Evolutionary conservation across 768 basidiomycete species (phyloP), one percentile per base, ranked within the genome.

Genomic region (Boletus rubescentipes): DNA sequence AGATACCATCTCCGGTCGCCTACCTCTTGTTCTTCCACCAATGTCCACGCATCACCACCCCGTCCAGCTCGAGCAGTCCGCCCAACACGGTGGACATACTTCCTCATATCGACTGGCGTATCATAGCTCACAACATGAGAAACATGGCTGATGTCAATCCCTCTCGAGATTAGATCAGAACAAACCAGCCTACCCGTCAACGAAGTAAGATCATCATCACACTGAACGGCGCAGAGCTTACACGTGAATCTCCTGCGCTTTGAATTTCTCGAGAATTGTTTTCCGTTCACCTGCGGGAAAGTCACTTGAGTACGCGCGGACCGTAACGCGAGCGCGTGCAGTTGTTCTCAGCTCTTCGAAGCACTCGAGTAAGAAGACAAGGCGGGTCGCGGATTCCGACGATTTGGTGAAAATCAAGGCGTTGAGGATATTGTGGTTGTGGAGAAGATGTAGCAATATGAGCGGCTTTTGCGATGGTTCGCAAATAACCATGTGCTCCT

Each of bases 1-100:
- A 11, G 14, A 46, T 37, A 39, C 26, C 6, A 38, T 48, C 18
- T 11, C 39, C 6, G 29, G 49, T 29, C 41, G 57, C 73, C 37
- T 36, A 86, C 90, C 79, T 93, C 91, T 67, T 97, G 95, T 67
- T 93, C 89, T 75, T 98, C 97, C 8, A 98, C 91, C 62, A 98
- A 72, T 2, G 89, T 90, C 96, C 96, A 99, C 2, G 95, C 94
- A 58, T 89, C 83, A 7, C 97, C 97, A 20, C 74, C 72, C 42
- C 89, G 78, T 9, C 97, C 97, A 4, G 97, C 97, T 46, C 97
- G 82, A 3, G 97, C 97, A 6, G 97, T 98, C 40, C 97, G 81
- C 20, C 97, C 97, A 9, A 95, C 96, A 49, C 97, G 87, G 70
- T 99, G 97, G 11, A 99, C 91, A 65, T 99, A 99, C 70, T 98